Evolutionary conservation across 75 land plant species (phyloP).

Genomic region (Cunninghamia lanceolata): DNA sequence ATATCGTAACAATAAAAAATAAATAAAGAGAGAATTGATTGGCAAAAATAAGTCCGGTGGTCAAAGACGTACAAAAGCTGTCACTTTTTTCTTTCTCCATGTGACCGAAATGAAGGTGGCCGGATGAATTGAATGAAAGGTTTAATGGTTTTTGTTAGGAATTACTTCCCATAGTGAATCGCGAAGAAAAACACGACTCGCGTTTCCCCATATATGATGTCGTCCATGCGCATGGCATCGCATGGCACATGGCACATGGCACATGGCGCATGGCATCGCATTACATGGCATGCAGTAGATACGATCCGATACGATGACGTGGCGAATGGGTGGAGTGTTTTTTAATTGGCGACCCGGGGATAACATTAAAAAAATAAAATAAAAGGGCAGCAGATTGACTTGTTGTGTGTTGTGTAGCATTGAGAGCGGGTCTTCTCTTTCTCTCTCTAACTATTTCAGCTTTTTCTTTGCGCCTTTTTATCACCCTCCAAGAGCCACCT

Average conservation of each 20-base stretch:
- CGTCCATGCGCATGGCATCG: neutral
- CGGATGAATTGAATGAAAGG: neutral
- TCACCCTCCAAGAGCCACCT: neutral
- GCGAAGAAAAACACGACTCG: neutral
- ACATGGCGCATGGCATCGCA: neutral
- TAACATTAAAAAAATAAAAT: neutral
- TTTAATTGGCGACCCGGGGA: neutral
- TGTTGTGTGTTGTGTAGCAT: neutral
- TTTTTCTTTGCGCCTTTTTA: neutral
- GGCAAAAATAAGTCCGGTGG: too few relatives aligned
- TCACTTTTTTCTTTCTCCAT: neutral
- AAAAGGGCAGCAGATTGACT: neutral
- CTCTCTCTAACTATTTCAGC: neutral
- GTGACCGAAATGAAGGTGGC: neutral
- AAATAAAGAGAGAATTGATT: too few relatives aligned
- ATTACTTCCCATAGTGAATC: neutral
- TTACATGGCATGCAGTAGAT: neutral
- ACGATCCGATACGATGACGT: neutral
- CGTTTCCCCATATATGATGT: neutral
- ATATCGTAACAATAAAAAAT: too few relatives aligned
- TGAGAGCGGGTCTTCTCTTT: neutral
- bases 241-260: too few relatives aligned
- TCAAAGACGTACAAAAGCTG: neutral
- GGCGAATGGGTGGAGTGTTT: neutral
- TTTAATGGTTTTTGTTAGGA: too few relatives aligned